Evolutionary conservation across 768 basidiomycete species (phyloP), one percentile per base, ranked within the genome.

Genomic region (Russula sp.): DNA sequence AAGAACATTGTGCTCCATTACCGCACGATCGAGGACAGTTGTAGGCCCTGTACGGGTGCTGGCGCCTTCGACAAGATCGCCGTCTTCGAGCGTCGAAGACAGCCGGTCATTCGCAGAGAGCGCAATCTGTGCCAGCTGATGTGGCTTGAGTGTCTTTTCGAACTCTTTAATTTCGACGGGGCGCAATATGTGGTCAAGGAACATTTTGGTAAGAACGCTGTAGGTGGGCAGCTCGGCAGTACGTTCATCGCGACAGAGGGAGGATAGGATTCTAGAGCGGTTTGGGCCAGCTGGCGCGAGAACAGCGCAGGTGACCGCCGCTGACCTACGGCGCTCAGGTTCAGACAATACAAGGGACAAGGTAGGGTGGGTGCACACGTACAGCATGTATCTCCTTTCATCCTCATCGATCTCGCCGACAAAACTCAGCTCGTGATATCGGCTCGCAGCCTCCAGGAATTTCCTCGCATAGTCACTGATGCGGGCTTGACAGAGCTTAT

Each of bases 1-100:
- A 64, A 98, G 83, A 10, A 99, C 80, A 73, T 99, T 99, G 75
- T 99, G 97, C 72, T 99, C 97, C 88, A 98, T 92, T 49, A 99
- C 94, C 7, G 97, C 97, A 49, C 95, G 84, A 72, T 98, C 97
- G 46, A 99, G 81, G 20, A 99, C 95, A 10, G 95, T 98, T 7
- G 92, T 87, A 3, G 97, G 96, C 1, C 94, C 96, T 45, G 88
- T 92, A 64, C 94, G 83, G 42, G 83, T 90, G 74, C 88, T 90
- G 16, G 80, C 69, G 57, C 67, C 75, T 32, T 85, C 86, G 34
- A 72, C 73, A 47, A 74, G 76, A 45, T 78, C 81, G 57, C 86
- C 83, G 56, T 83, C 81, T 46, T 82, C 81, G 29, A 82, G 80
- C 32, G 83, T 76, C 14, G 88, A 85, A 6, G 88, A 87, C 16